These are phyloP conservation scores for Coniochaeta sp. DNA, from an alignment of 2,329 filamentous ascomycete species.

Conservation along the genomic window DNA sequence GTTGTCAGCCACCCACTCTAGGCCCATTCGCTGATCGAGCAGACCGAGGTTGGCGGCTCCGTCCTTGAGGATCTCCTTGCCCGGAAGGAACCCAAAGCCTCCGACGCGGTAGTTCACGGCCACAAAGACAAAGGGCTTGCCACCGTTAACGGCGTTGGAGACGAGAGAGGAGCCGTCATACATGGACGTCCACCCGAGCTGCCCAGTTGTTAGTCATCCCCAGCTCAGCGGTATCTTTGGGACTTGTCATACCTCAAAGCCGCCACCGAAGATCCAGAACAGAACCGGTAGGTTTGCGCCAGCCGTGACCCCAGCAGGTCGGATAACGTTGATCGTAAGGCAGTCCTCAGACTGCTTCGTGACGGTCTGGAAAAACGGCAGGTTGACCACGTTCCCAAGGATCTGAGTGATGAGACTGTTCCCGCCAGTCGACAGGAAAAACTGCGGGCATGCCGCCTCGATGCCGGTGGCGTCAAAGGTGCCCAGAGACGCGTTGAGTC, in stretches of 20 bases:
- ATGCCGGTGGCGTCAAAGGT: conserved; percentile 50
- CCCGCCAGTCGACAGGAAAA: conserved; percentile 45
- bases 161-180: conserved; percentile 46
- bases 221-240: too few relatives aligned
- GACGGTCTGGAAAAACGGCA: conserved; percentile 48
- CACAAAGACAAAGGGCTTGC: conserved; percentile 65
- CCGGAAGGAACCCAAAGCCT: conserved; percentile 67
- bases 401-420: conserved; percentile 32
- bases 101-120: conserved; percentile 71
- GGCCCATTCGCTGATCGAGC: conserved; percentile 62
- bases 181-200: conserved; percentile 38
- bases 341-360: conserved; percentile 56
- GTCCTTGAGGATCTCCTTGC: conserved; percentile 58
- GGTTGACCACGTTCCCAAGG: conserved; percentile 41
- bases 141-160: conserved; percentile 32
- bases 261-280: conserved; percentile 66
- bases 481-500: conserved; percentile 48
- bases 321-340: conserved; percentile 50
- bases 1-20: conserved; percentile 73
- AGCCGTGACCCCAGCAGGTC: conserved; percentile 47
- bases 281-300: conserved; percentile 55
- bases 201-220: too few relatives aligned
- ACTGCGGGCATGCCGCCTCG: conserved; percentile 63
- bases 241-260: conserved; percentile 37
- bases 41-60: conserved; percentile 64